These are phyloP conservation scores for Candida boidinii DNA, from an alignment of 805 yeast species.

Conservation along the genomic window DNA sequence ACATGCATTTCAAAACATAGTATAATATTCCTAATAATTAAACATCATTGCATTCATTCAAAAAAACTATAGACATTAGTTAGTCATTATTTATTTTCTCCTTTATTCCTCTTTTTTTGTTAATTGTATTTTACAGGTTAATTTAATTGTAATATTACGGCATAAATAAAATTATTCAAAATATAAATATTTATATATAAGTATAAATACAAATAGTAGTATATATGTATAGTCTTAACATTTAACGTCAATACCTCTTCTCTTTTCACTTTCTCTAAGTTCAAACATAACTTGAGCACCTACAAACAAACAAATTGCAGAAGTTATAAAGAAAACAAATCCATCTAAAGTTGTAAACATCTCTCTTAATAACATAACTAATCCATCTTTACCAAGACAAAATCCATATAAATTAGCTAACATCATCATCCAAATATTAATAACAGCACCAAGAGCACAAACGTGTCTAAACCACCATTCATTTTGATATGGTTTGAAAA, in stretches of 20 bases:
- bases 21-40: too few species aligned
- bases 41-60: too few species aligned
- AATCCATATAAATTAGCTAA: conserved; percentile 92
- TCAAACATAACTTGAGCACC: conserved; percentile 95
- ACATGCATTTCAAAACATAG: too few species aligned
- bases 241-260: conserved; percentile 74
- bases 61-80: too few species aligned
- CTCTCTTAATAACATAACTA: conserved; percentile 51
- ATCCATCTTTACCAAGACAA: conserved; percentile 87
- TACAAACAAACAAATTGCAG: conserved; percentile 63
- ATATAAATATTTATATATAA: not conserved
- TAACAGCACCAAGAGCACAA: conserved; percentile 82
- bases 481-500: conserved; percentile 23
- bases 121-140: not conserved
- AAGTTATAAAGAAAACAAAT: conserved; percentile 46
- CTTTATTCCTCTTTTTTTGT: too few species aligned
- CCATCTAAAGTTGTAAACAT: conserved; percentile 72
- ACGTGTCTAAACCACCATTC: conserved; percentile 69
- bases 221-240: conserved; percentile 35
- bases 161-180: conserved; percentile 1
- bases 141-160: not conserved
- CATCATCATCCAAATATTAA: conserved; percentile 97
- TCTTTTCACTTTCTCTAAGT: conserved; percentile 73
- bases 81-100: too few species aligned
- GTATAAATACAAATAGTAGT: not conserved